Percentiles rank a stretch among this genome's conserved stretches.
Evolutionary conservation across 768 basidiomycete genomes (phyloP).

Genomic region (Boletus reticulatus): DNA sequence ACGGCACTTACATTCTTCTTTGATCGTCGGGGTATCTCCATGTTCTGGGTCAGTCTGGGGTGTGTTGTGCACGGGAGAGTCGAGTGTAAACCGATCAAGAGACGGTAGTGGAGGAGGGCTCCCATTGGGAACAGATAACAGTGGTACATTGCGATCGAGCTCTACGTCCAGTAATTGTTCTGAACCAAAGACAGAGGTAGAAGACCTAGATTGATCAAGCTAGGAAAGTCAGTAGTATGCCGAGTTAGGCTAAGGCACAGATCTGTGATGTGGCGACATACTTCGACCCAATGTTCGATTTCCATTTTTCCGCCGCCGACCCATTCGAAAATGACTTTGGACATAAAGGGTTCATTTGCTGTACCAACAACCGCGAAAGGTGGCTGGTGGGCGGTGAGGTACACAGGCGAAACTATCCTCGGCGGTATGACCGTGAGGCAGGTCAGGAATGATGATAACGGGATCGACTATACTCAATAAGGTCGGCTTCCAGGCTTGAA

Average conservation of each 20-base stretch:
- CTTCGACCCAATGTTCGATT: slow-evolving; percentile 55
- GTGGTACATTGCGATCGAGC: slow-evolving; percentile 40
- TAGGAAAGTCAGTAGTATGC: slow-evolving; percentile 16
- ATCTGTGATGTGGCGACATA: slow-evolving; percentile 20
- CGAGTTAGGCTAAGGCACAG: background rate
- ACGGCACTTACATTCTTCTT: slow-evolving; percentile 21
- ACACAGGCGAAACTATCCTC: slow-evolving; percentile 27
- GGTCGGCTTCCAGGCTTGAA: background rate
- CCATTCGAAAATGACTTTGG: slow-evolving; percentile 41
- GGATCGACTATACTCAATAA: slow-evolving; percentile 25
- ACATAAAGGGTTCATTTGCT: slow-evolving; percentile 45
- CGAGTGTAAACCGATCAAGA: slow-evolving; percentile 22
- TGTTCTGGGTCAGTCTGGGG: background rate
- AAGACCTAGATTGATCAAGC: slow-evolving; percentile 42
- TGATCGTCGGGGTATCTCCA: background rate
- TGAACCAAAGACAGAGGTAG: slow-evolving; percentile 40
- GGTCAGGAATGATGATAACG: slow-evolving; percentile 32
- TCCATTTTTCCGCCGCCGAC: slow-evolving; percentile 41
- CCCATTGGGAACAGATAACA: slow-evolving; percentile 32
- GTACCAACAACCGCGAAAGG: slow-evolving; percentile 43
- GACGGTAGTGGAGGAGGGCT: slow-evolving; percentile 24
- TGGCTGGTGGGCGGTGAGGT: slow-evolving; percentile 33
- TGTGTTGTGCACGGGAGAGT: background rate
- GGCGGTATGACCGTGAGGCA: slow-evolving; percentile 40
- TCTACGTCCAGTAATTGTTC: slow-evolving; percentile 52